A percentile compares a stretch with the other conserved stretches of the same genome.
Conservation (phyloP, 2,329 filamentous ascomycete species). For the Madurella mycetomatis region DNA sequence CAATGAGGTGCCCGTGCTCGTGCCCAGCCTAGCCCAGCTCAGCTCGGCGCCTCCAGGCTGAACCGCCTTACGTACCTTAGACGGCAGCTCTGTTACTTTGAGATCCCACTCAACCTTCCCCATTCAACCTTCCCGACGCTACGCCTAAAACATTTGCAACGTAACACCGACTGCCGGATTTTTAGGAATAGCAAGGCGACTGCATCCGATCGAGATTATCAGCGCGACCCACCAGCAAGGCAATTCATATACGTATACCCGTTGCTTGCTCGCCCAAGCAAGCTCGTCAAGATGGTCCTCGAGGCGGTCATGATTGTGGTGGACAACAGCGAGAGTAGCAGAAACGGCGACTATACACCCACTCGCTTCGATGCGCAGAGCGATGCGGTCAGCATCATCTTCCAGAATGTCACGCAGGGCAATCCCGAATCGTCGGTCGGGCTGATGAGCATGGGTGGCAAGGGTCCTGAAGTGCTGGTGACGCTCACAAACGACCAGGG, state of each 20-base stretch:
- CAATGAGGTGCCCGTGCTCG: background rate
- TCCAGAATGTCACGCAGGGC: constrained; percentile 89
- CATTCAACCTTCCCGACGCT: constrained; percentile 5
- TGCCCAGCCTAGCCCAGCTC: constrained; percentile 1
- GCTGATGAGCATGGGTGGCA: constrained; percentile 97
- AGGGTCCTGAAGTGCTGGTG: constrained; percentile 93
- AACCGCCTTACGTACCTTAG: constrained; percentile 42
- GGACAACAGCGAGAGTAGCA: constrained; percentile 97
- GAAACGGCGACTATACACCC: constrained; percentile 89
- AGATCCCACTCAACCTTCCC: background rate
- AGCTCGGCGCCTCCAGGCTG: constrained; percentile 34
- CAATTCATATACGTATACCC: background rate
- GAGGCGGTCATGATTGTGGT: constrained; percentile 99
- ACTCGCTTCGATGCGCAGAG: constrained; percentile 95
- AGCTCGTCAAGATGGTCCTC: constrained; percentile 76
- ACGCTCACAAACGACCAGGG: constrained; percentile 95
- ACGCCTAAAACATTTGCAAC: constrained; percentile 11
- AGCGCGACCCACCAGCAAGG: background rate
- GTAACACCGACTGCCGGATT: constrained; percentile 8
- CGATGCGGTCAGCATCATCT: constrained; percentile 91
- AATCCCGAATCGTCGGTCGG: constrained; percentile 97
- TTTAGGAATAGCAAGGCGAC: background rate
- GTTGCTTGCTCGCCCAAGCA: constrained; percentile 8
- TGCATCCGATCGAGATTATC: constrained; percentile 17
- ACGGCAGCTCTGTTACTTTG: constrained; percentile 10